Conservation (phyloP, 345 rosid species). For the Bretschneidera sinensis region DNA sequence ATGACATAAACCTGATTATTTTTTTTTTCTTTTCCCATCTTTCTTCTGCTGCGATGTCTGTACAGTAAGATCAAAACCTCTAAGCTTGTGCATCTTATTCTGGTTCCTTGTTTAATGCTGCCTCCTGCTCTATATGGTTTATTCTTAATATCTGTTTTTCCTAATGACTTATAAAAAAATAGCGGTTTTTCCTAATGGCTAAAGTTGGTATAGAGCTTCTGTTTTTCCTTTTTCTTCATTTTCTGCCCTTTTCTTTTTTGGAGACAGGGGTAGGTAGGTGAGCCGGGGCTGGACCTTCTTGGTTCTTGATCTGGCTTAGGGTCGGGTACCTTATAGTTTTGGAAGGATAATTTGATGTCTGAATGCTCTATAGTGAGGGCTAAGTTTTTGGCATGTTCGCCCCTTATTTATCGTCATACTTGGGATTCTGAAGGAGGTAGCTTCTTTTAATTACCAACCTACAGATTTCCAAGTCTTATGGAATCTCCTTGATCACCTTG, state of each 20-base stretch:
- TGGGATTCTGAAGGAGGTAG: not conserved
- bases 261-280: not conserved
- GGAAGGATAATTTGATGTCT: not conserved
- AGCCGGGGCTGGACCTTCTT: not conserved
- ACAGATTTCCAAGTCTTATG: not conserved
- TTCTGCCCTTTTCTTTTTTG: not conserved
- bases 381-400: not conserved
- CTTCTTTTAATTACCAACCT: not conserved
- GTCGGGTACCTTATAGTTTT: not conserved
- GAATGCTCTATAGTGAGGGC: not conserved
- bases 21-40: slow-evolving; percentile 32
- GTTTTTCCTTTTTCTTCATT: slow-evolving; percentile 18
- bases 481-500: slow-evolving; percentile 13
- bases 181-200: too few species aligned
- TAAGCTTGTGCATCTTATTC: slow-evolving; percentile 22
- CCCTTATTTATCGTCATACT: not conserved
- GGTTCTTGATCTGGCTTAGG: too few species aligned
- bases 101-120: slow-evolving; percentile 19
- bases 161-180: too few species aligned
- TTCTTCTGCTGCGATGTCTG: slow-evolving; percentile 32
- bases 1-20: slow-evolving; percentile 75
- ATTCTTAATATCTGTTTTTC: not conserved
- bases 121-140: slow-evolving; percentile 7
- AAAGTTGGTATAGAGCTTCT: slow-evolving; percentile 9
- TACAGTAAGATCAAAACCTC: slow-evolving; percentile 27